Conservation (phyloP, 805 yeast species). For the Wickerhamomyces subpelliculosus region DNA sequence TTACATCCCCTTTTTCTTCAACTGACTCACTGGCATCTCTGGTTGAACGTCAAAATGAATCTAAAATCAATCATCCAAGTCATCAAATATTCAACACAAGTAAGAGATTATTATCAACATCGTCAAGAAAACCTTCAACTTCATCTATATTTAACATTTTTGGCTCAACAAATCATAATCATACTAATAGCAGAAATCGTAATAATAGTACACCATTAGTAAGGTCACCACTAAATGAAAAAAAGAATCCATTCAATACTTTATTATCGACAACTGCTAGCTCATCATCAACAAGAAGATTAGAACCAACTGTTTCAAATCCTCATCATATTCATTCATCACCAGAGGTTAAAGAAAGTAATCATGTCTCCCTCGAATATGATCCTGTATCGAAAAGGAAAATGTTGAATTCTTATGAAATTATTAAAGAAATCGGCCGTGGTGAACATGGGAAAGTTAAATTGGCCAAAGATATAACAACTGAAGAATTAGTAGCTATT, state of each 20-base stretch:
- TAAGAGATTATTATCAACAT: background rate
- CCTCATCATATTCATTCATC: slow-evolving; percentile 22
- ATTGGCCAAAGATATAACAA: slow-evolving; percentile 68
- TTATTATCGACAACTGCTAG: background rate
- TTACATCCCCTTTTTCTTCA: slow-evolving; percentile 23
- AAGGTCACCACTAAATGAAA: slow-evolving; percentile 4
- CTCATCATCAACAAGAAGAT: slow-evolving; percentile 7
- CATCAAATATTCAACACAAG: slow-evolving; percentile 31
- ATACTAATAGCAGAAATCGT: background rate
- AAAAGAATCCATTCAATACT: background rate
- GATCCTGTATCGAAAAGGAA: slow-evolving; percentile 83
- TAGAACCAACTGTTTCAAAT: slow-evolving; percentile 16
- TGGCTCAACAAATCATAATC: background rate
- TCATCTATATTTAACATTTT: slow-evolving; percentile 14
- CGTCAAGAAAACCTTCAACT: slow-evolving; percentile 7
- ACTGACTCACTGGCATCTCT: slow-evolving; percentile 30
- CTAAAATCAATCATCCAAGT: slow-evolving; percentile 35
- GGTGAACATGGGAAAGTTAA: slow-evolving; percentile 99
- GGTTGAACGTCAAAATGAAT: slow-evolving; percentile 32
- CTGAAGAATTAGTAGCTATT: slow-evolving; percentile 73
- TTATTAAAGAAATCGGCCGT: slow-evolving; percentile 76
- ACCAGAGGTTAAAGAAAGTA: slow-evolving; percentile 71
- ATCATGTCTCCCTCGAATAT: slow-evolving; percentile 70
- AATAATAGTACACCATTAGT: background rate
- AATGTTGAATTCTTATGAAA: slow-evolving; percentile 83